Evolutionary conservation across 202 grass and related monocot genomes (phyloP).

Genomic region (Setaria italica): DNA sequence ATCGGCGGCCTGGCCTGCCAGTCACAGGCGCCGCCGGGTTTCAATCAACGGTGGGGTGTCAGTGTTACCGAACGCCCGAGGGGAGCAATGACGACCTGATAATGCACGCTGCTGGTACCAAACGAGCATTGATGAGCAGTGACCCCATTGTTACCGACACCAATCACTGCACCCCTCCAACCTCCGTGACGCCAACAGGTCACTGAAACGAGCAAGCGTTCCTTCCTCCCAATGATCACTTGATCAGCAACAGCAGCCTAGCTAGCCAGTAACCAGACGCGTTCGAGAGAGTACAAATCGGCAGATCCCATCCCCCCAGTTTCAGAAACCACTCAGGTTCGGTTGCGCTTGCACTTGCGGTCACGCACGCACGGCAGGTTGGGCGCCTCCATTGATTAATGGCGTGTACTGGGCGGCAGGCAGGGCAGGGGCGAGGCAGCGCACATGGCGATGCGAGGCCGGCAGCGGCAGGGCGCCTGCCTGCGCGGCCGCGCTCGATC

Average conservation of each 20-base stretch:
- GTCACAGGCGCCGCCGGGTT: too few species aligned
- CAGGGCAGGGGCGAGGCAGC: not conserved
- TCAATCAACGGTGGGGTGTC: not conserved
- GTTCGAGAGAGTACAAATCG: not conserved
- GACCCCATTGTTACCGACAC: not conserved
- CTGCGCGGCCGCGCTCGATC: not conserved
- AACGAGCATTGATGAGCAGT: not conserved
- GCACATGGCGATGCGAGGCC: constrained; percentile 37
- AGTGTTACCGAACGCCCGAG: not conserved
- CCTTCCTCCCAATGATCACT: not conserved
- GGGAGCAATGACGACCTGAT: not conserved
- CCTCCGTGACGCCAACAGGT: not conserved
- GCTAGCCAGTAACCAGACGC: too few species aligned
- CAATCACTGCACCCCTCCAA: not conserved
- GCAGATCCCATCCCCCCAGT: not conserved
- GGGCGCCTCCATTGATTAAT: constrained; percentile 36
- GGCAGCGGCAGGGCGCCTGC: constrained; percentile 4
- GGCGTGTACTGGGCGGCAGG: not conserved
- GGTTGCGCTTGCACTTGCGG: not conserved
- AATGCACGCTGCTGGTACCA: not conserved
- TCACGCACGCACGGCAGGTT: constrained; percentile 20
- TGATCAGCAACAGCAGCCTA: too few species aligned
- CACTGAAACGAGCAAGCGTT: not conserved
- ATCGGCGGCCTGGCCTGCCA: too few species aligned
- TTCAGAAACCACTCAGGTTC: not conserved